Base-by-base conservation (phyloP, 345 rosid species). In the Barbarea vulgaris region DNA sequence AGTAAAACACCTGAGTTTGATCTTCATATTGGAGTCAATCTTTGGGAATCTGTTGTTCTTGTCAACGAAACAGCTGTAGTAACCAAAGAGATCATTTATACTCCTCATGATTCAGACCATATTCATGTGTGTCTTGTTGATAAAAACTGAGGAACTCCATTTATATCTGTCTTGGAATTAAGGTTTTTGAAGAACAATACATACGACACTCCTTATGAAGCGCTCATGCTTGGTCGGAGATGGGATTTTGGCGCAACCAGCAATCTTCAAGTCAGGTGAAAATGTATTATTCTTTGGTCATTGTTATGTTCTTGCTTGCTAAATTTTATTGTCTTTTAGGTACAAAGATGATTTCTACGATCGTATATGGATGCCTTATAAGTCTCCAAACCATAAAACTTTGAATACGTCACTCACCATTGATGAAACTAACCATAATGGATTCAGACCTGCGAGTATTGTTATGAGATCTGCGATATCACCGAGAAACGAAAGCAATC, bases 401-500 rank as follows among this genome's bases (percentile, higher is more conserved):
- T n/a, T 46, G 51, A 46, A 46, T 41, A 71, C 67, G 11, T 25
- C 48, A 2, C 19, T 13, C 6, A 75, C 56, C 18, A 30, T 75
- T 53, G 64, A 61, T 70, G 73, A 28, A 62, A 67, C 66, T 57
- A 18, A n/a, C n/a, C 37, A 57, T 33, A 41, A 67, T 4, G 76
- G 28, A 13, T 81, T 13, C 62, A 46, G 54, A 69, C 66, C 53
- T 3, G 81, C 84, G 5, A 19, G 62, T 14, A 33, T 58, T 25
- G 82, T 81, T 37, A 83, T 81, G 84, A 65, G 58, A n/a, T 63
- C 54, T 27, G 81, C 87, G 1, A 60, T 64, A 17, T 51, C 55
- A 12, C 79, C 84, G 0, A 9, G 6, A 51, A 74, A 77, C 71
- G 70, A 52, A 0, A 70, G 64, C 57, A 46, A 46, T 46, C 51